phyloP scores from a whole-genome alignment of 208 protist genomes.

The Leishmania martiniquensis region DNA sequence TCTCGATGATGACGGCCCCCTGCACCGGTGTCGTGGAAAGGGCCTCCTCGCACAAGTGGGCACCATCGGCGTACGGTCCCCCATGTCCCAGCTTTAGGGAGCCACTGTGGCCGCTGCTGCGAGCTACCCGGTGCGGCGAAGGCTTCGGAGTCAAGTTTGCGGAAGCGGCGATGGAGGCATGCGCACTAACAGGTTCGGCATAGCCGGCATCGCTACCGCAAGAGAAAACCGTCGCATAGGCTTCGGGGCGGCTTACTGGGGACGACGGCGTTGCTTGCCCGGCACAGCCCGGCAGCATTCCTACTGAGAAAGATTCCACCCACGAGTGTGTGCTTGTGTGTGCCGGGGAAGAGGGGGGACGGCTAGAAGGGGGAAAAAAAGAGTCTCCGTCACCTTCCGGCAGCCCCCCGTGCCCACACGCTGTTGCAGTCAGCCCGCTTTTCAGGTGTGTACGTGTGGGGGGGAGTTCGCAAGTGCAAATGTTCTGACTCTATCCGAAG shows the following conservation, averaged over 20 bases:
- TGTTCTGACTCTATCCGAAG: not conserved
- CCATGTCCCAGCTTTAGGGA: not conserved
- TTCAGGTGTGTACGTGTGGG: too few species aligned
- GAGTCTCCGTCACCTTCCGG: not conserved
- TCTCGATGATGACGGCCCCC: slow-evolving; percentile 1
- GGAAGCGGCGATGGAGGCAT: not conserved
- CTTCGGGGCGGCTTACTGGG: not conserved
- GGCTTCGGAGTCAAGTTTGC: not conserved
- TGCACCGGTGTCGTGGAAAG: not conserved
- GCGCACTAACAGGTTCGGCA: not conserved
- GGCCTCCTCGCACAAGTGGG: not conserved
- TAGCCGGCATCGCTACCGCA: not conserved
- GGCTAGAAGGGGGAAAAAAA: not conserved
- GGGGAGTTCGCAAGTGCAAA: too few species aligned
- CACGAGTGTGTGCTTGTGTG: too few species aligned
- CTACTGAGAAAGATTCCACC: not conserved
- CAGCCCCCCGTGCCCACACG: not conserved
- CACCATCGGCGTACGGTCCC: too few species aligned
- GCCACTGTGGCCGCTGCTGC: not conserved
- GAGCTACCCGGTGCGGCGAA: not conserved
- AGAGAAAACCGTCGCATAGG: not conserved
- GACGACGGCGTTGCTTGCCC: not conserved
- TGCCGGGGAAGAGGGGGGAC: not conserved
- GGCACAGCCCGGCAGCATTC: not conserved
- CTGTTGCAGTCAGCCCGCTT: too few species aligned